Percentiles rank a stretch among this genome's conserved stretches.
These are phyloP conservation scores for Paecilomyces fulvus DNA, from an alignment of 2,329 filamentous ascomycete genomes.

Conservation along the genomic window DNA sequence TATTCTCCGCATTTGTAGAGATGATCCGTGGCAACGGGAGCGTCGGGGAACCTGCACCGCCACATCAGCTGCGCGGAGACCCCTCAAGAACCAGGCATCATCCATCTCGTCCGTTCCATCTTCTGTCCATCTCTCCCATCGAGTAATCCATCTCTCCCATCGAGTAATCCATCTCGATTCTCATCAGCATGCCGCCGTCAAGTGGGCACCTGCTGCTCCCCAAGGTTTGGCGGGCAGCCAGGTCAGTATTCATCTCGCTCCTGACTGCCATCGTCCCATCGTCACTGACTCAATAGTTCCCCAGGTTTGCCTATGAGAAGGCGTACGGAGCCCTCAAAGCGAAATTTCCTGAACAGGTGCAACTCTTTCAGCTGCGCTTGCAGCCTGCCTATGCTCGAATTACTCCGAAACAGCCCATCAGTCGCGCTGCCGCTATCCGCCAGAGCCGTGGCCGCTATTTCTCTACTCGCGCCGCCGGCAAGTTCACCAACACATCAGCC, in stretches of 20 bases:
- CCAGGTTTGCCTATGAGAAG: constrained; percentile 42
- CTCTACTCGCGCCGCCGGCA: constrained; percentile 43
- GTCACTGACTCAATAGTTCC: not conserved
- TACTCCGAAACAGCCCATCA: constrained; percentile 50
- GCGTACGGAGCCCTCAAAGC: constrained; percentile 34
- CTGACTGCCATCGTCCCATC: not conserved
- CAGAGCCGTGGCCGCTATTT: constrained; percentile 58
- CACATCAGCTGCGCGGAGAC: constrained; percentile 4
- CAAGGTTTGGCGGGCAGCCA: constrained; percentile 41
- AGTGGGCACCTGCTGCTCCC: constrained; percentile 43
- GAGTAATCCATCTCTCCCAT: constrained; percentile 5
- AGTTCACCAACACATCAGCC: constrained; percentile 43
- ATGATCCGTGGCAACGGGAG: constrained; percentile 2
- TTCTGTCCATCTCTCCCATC: constrained; percentile 8
- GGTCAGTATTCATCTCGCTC: constrained; percentile 22
- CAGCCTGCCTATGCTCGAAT: constrained; percentile 54
- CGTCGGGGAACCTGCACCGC: constrained; percentile 6
- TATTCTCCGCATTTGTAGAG: not conserved
- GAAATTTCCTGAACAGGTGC: constrained; percentile 32
- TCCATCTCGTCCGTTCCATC: constrained; percentile 5
- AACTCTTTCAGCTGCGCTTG: constrained; percentile 39
- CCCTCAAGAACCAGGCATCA: constrained; percentile 17
- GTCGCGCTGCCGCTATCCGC: constrained; percentile 53
- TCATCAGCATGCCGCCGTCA: constrained; percentile 37
- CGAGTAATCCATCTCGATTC: constrained; percentile 2